Evolutionary conservation across 805 yeast genomes (phyloP), one percentile per base, ranked within the genome.

Genomic region (Ogataea kodamae): DNA sequence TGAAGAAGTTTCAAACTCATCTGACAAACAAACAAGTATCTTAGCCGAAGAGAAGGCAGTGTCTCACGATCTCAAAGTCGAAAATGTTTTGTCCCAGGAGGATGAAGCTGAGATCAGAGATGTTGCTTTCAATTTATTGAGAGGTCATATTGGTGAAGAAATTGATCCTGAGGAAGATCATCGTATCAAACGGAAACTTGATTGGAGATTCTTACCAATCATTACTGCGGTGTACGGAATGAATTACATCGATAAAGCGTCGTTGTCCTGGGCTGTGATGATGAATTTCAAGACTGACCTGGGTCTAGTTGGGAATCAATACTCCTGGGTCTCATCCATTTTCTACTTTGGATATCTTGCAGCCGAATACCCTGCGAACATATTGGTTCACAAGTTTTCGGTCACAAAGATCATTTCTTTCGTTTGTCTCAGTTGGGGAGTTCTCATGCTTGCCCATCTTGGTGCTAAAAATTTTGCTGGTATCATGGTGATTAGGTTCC

Each of bases 341-440:
- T 57, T 57, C 33, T 55, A 52, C 30, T 30, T 68, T 20, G 74
- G 71, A 1, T 65, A 68, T 38, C 39, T 69, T 28, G 59, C 55
- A 15, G 60, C 61, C 37, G 62, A 64, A 43, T 55, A 79, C 25
- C 85, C 85, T 2, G 80, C 78, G 54, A 55, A 78, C 33, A 49
- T 57, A 26, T 24, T 68, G 1, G 55, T 78, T 17, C 85, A 79
- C 51, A 69, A 62, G 40, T 70, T 75, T 36, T 80, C 80, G 1
- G 65, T 80, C 43, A 18, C 36, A 3, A 69, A 76, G 10, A 70
- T 70, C 40, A 61, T 74, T 3, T 63, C 72, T 3, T 62, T 75
- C 11, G 45, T 56, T 1, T 74, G 70, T 44, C 64, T 80, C 27
- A 40, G 78, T 3, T 81, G 90, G 88, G 87, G 86, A 8, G 51